Evolutionary conservation across 1,284 basidiomycete genomes (phyloP).

Genomic region (Rhodotorula sp.): DNA sequence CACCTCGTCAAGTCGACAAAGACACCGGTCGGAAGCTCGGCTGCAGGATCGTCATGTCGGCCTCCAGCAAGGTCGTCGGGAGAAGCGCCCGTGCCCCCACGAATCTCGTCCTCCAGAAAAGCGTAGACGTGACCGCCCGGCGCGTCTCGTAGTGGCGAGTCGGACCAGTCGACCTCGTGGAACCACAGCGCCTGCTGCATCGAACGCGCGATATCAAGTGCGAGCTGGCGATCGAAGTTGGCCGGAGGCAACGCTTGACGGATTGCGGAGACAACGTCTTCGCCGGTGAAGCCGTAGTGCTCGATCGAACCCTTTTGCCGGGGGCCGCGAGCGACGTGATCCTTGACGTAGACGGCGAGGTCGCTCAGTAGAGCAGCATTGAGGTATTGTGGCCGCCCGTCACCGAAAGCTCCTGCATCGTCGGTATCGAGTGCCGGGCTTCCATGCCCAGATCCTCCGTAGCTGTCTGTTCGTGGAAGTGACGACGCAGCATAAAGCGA

Average conservation of each 20-base stretch:
- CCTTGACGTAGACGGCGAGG: constrained; percentile 78
- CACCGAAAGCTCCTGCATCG: no score
- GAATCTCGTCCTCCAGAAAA: constrained; percentile 58
- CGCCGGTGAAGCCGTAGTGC: constrained; percentile 83
- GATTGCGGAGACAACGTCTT: constrained; percentile 78
- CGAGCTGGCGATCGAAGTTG: constrained; percentile 50
- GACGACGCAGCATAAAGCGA: neutral
- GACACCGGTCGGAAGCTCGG: constrained; percentile 76
- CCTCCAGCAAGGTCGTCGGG: neutral
- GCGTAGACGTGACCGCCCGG: constrained; percentile 13
- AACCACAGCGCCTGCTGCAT: constrained; percentile 91
- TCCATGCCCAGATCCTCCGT: neutral
- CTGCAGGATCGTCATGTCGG: neutral
- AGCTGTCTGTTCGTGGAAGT: neutral
- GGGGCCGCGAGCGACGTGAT: constrained; percentile 76
- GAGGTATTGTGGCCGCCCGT: constrained; percentile 53
- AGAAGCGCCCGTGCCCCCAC: constrained; percentile 48
- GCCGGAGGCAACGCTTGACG: neutral
- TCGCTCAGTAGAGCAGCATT: constrained; percentile 84
- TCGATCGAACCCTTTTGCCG: constrained; percentile 89
- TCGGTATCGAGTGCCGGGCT: no score
- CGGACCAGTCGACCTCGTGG: constrained; percentile 68
- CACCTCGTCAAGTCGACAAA: constrained; percentile 61
- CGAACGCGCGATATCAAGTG: constrained; percentile 79
- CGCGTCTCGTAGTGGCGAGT: neutral